Evolutionary conservation across 2,329 filamentous ascomycete species (phyloP).

Genomic region (Talaromyces sp.): DNA sequence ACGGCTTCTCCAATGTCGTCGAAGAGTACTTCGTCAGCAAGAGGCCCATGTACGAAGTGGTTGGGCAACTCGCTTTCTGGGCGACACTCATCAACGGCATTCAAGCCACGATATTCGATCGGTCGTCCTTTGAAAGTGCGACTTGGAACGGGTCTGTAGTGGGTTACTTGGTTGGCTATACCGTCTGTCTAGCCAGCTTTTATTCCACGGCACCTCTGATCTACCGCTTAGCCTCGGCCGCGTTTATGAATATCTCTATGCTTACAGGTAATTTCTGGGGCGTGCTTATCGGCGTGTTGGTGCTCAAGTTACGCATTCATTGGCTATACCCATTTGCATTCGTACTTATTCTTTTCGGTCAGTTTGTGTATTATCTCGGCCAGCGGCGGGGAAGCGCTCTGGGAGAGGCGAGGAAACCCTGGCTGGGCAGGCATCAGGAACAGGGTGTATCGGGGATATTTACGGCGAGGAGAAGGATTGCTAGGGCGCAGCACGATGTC

Average conservation of each 20-base stretch:
- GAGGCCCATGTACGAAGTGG: constrained; percentile 84
- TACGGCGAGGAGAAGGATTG: constrained; percentile 75
- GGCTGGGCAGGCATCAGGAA: constrained; percentile 85
- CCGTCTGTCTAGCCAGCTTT: constrained; percentile 75
- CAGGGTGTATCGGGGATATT: constrained; percentile 73
- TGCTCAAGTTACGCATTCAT: constrained; percentile 76
- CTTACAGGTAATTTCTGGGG: constrained; percentile 97
- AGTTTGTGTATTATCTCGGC: constrained; percentile 82
- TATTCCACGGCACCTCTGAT: constrained; percentile 84
- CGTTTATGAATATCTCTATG: constrained; percentile 94
- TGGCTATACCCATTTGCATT: constrained; percentile 96
- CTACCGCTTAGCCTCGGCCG: constrained; percentile 82
- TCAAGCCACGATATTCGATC: constrained; percentile 89
- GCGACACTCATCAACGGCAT: constrained; percentile 87
- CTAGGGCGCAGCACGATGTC: constrained; percentile 19
- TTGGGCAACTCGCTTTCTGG: constrained; percentile 85
- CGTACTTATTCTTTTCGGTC: constrained; percentile 80
- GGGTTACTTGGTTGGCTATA: constrained; percentile 88
- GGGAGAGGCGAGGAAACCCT: constrained; percentile 90
- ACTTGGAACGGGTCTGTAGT: constrained; percentile 65
- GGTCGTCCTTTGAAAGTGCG: constrained; percentile 62
- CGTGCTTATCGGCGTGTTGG: constrained; percentile 81
- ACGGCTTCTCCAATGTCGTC: constrained; percentile 84
- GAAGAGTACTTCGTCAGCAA: constrained; percentile 93
- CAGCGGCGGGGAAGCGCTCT: constrained; percentile 60